Percentiles rank a stretch among this genome's conserved stretches.
These are phyloP conservation scores for Starmera dryadoides DNA, from an alignment of 805 yeast genomes.

Conservation along the genomic window DNA sequence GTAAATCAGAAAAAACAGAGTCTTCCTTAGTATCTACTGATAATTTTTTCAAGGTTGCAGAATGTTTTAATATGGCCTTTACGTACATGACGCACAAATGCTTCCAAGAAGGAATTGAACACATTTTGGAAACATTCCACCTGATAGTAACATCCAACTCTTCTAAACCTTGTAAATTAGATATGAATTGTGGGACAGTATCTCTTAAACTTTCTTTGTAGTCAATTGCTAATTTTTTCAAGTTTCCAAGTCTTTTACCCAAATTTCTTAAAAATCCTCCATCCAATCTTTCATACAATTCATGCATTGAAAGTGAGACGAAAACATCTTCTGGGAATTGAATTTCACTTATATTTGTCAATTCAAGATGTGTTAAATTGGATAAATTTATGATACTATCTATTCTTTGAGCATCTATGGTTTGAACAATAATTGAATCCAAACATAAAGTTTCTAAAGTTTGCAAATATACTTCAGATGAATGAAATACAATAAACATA, in stretches of 20 bases:
- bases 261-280: conserved; percentile 22
- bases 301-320: conserved; percentile 6
- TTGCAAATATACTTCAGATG: conserved; percentile 1
- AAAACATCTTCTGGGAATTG: conserved; percentile 15
- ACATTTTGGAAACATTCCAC: conserved; percentile 28
- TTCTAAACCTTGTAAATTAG: conserved; percentile 16
- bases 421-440: conserved; percentile 10
- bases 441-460: conserved; percentile 6
- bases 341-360: conserved; percentile 30
- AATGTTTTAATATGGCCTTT: conserved; percentile 13
- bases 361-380: conserved; percentile 20
- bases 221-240: conserved; percentile 29
- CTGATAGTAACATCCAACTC: conserved; percentile 34
- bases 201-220: conserved; percentile 34
- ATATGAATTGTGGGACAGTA: conserved; percentile 30
- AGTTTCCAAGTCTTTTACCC: conserved; percentile 18
- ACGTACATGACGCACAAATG: conserved; percentile 13
- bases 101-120: conserved; percentile 16
- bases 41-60: conserved; percentile 22
- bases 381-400: conserved; percentile 4
- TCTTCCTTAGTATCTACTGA: conserved; percentile 36
- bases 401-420: conserved; percentile 11
- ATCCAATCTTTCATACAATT: conserved; percentile 8
- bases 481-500: conserved; percentile 5
- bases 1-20: conserved; percentile 23